Evolutionary conservation across 75 land plant species (phyloP).

Genomic region (Pinus albicaulis): DNA sequence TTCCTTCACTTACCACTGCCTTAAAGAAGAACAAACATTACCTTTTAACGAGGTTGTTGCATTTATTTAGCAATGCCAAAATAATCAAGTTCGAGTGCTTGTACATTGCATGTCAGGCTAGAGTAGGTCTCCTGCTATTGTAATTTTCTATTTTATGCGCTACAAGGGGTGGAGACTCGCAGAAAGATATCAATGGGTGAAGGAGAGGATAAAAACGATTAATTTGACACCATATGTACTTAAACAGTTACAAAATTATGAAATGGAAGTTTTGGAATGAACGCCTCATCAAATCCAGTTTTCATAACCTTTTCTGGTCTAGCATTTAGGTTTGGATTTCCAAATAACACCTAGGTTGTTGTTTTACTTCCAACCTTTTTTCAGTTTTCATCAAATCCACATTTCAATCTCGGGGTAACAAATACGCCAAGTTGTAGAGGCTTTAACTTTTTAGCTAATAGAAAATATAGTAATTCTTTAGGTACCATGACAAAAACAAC

Average conservation of each 20-base stretch:
- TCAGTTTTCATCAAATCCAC: constrained; percentile 17
- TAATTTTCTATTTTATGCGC: constrained; percentile 94
- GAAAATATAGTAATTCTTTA: constrained; percentile 15
- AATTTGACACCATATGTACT: constrained; percentile 65
- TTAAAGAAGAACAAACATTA: no score
- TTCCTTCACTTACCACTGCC: no score
- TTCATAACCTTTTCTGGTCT: constrained; percentile 20
- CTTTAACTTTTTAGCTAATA: constrained; percentile 54
- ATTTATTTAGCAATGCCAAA: constrained; percentile 60
- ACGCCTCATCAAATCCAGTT: constrained; percentile 16
- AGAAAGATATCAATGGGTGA: constrained; percentile 92
- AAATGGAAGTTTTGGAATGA: constrained; percentile 63
- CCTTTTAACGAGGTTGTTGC: no score
- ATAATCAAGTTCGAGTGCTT: constrained; percentile 78
- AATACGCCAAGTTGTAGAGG: background rate
- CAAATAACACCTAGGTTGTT: constrained; percentile 19
- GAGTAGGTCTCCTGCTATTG: constrained; percentile 97
- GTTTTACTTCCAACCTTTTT: constrained; percentile 25
- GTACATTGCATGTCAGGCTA: constrained; percentile 97
- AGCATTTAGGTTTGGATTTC: constrained; percentile 59
- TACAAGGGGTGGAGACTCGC: constrained; percentile 75
- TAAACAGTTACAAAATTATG: constrained; percentile 80
- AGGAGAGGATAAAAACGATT: constrained; percentile 73
- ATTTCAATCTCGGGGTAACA: constrained; percentile 20
- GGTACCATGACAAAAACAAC: constrained; percentile 6